Conservation (phyloP, 768 basidiomycete species). For the Mycena polygramma region DNA sequence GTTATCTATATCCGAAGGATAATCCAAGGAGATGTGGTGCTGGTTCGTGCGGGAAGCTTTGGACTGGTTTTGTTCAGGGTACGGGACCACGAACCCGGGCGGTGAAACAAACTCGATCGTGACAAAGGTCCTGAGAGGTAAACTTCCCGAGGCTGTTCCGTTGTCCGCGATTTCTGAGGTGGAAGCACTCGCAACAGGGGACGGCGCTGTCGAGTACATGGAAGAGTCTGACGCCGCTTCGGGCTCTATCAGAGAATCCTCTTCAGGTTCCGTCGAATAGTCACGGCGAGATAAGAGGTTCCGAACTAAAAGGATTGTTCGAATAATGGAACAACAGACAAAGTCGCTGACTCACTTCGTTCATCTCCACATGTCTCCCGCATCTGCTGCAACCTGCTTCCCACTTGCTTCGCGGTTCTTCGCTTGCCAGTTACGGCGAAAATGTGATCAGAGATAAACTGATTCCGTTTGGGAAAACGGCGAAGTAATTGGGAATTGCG, state of each 20-base stretch:
- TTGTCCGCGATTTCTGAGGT: not conserved
- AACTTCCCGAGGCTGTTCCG: not conserved
- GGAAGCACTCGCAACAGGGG: slow-evolving; percentile 5
- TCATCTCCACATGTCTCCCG: slow-evolving; percentile 71
- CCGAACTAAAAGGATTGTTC: slow-evolving; percentile 34
- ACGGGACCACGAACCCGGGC: not conserved
- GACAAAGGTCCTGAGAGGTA: slow-evolving; percentile 26
- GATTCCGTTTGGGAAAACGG: slow-evolving; percentile 77
- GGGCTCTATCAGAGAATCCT: not conserved
- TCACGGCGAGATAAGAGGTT: slow-evolving; percentile 37
- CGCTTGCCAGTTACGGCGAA: slow-evolving; percentile 64
- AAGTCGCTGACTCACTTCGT: slow-evolving; percentile 55
- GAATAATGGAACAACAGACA: not conserved
- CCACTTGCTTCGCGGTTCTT: slow-evolving; percentile 78
- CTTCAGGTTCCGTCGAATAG: not conserved
- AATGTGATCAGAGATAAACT: slow-evolving; percentile 75
- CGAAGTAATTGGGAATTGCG: slow-evolving; percentile 64
- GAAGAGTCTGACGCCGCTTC: not conserved
- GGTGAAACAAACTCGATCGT: slow-evolving; percentile 29
- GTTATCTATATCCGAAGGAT: slow-evolving; percentile 28
- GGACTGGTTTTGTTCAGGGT: not conserved
- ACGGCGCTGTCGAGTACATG: slow-evolving; percentile 1
- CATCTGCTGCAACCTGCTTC: slow-evolving; percentile 77
- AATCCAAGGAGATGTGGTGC: slow-evolving; percentile 32
- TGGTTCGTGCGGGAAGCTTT: slow-evolving; percentile 22